Evolutionary conservation across 192 early-diverging fungal species (phyloP).

Genomic region (Linnemannia exigua): DNA sequence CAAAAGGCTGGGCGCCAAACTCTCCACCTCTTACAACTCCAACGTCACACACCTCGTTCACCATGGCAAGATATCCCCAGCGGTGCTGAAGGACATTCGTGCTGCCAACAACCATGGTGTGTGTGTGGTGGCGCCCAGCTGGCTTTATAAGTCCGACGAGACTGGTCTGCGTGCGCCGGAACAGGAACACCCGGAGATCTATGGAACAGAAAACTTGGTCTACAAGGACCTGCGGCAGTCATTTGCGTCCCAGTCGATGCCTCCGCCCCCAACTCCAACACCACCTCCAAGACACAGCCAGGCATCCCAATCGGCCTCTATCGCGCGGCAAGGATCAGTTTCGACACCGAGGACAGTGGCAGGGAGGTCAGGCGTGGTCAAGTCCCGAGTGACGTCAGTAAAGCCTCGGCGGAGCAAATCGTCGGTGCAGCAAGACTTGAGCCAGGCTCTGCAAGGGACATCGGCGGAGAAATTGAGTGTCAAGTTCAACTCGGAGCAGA

Average conservation of each 20-base stretch:
- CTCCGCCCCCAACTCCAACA: background rate
- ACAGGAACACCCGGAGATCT: slow-evolving; percentile 33
- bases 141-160: slow-evolving; percentile 36
- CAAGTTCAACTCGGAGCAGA: slow-evolving; percentile 23
- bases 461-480: slow-evolving; percentile 33
- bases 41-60: slow-evolving; percentile 34
- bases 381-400: background rate
- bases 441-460: slow-evolving; percentile 43
- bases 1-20: slow-evolving; percentile 19
- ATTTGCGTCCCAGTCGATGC: background rate
- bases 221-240: slow-evolving; percentile 4
- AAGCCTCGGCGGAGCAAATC: background rate
- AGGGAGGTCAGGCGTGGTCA: background rate
- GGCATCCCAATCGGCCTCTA: background rate
- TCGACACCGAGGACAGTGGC: background rate
- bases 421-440: slow-evolving; percentile 8
- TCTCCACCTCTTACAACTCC: slow-evolving; percentile 14
- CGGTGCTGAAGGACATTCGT: slow-evolving; percentile 18
- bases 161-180: slow-evolving; percentile 30
- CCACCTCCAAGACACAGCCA: background rate
- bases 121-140: slow-evolving; percentile 18
- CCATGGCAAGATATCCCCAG: slow-evolving; percentile 26
- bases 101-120: slow-evolving; percentile 12
- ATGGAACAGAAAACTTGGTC: slow-evolving; percentile 5
- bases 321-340: background rate